These are phyloP conservation scores for Paracamarosporium sp. DNA, from an alignment of 2,329 filamentous ascomycete species.

Conservation along the genomic window DNA sequence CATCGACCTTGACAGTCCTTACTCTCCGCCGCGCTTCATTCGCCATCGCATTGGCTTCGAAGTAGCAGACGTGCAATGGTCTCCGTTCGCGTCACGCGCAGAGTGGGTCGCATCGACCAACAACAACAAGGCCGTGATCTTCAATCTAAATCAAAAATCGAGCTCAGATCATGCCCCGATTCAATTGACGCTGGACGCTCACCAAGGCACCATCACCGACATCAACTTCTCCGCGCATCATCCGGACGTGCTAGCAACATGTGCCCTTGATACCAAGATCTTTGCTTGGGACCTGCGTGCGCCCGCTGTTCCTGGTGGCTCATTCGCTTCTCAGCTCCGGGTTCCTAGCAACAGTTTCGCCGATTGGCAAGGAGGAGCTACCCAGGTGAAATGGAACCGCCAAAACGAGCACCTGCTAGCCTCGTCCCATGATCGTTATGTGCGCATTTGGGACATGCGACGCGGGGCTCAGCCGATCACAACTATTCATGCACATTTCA, in stretches of 20 bases:
- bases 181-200: slow-evolving; percentile 86
- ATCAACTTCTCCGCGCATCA: slow-evolving; percentile 96
- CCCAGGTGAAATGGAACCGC: slow-evolving; percentile 93
- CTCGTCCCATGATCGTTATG: slow-evolving; percentile 85
- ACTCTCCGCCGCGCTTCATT: slow-evolving; percentile 83
- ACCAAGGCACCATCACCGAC: slow-evolving; percentile 88
- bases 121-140: slow-evolving; percentile 92
- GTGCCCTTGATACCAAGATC: slow-evolving; percentile 90
- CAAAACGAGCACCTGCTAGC: slow-evolving; percentile 87
- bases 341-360: slow-evolving; percentile 67
- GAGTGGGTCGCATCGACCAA: slow-evolving; percentile 95
- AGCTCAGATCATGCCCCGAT: slow-evolving; percentile 73
- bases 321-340: slow-evolving; percentile 10
- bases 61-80: slow-evolving; percentile 96
- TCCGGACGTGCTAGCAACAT: slow-evolving; percentile 86
- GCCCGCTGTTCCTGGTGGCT: slow-evolving; percentile 72
- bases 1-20: slow-evolving; percentile 89
- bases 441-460: slow-evolving; percentile 90
- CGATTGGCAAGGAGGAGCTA: slow-evolving; percentile 92
- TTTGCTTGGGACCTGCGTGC: slow-evolving; percentile 89
- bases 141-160: slow-evolving; percentile 75
- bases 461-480: slow-evolving; percentile 78
- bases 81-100: slow-evolving; percentile 85
- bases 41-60: slow-evolving; percentile 91
- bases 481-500: slow-evolving; percentile 86